Evolutionary conservation across 1,284 basidiomycete species (phyloP).

Genomic region (Fomitopsis schrenkii): DNA sequence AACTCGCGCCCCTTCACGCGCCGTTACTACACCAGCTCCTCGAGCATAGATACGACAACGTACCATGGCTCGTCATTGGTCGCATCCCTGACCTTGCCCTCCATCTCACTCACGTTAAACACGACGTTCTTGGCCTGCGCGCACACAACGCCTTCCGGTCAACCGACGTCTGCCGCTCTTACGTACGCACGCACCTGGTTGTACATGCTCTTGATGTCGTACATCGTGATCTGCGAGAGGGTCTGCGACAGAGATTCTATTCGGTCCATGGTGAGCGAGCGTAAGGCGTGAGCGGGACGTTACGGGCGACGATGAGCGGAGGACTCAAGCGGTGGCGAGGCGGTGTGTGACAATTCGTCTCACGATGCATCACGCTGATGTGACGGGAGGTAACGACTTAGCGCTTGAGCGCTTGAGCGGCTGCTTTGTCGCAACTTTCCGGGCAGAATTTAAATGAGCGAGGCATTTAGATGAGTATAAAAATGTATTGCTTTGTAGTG

Average conservation of each 20-base stretch:
- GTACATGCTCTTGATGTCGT: constrained; percentile 93
- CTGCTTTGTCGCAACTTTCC: no score
- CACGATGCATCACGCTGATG: neutral
- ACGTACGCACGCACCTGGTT: constrained; percentile 60
- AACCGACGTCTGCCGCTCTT: neutral
- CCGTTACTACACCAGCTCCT: neutral
- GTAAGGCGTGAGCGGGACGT: neutral
- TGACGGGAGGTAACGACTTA: neutral
- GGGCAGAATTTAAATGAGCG: no score
- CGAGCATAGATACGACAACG: neutral
- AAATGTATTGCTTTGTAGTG: no score
- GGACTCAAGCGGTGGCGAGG: neutral
- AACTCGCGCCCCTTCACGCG: constrained; percentile 85
- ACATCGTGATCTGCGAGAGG: constrained; percentile 77
- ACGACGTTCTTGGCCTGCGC: constrained; percentile 83
- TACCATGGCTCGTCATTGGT: constrained; percentile 99
- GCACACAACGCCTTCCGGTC: neutral
- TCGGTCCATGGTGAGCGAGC: constrained; percentile 30
- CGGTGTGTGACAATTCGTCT: neutral
- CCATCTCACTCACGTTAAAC: constrained; percentile 95
- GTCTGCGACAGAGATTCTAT: constrained; percentile 65
- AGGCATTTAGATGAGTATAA: no score
- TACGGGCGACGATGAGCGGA: neutral
- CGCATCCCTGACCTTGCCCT: constrained; percentile 95
- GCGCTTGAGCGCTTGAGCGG: neutral